phyloP scores from a whole-genome alignment of 768 basidiomycete species.

The Fomitopsis pulvina region DNA sequence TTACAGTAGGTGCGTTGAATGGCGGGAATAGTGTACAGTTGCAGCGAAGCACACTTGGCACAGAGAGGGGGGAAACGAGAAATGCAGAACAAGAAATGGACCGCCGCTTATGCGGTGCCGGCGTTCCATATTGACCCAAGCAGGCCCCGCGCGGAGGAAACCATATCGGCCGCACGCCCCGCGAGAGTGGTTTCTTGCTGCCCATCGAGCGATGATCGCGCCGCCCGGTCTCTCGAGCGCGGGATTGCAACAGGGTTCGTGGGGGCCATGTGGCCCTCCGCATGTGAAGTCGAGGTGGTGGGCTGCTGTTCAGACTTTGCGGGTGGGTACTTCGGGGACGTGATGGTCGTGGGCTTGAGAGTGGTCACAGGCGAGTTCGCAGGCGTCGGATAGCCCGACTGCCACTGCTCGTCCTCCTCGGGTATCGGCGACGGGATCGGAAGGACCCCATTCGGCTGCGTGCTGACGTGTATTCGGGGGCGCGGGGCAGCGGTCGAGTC shows the following conservation, averaged over 20 bases:
- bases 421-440: conserved; percentile 22
- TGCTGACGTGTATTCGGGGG: neutral
- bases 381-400: conserved; percentile 47
- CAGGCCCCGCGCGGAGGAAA: conserved; percentile 73
- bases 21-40: neutral
- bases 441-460: conserved; percentile 2
- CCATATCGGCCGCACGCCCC: conserved; percentile 68
- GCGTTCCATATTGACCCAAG: conserved; percentile 55
- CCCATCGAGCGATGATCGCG: conserved; percentile 3
- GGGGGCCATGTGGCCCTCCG: neutral
- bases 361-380: conserved; percentile 50
- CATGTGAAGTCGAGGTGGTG: neutral
- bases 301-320: neutral
- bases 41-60: neutral
- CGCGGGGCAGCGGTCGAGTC: neutral
- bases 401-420: conserved; percentile 30
- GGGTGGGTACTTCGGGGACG: conserved; percentile 5
- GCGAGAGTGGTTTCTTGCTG: conserved; percentile 34
- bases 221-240: neutral
- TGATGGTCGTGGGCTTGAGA: conserved; percentile 10
- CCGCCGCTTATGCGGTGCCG: conserved; percentile 1
- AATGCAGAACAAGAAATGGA: neutral
- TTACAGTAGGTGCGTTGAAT: neutral
- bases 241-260: neutral
- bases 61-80: neutral